These are phyloP conservation scores for Entomortierella lignicola DNA, from an alignment of 192 early-diverging fungal species.

Conservation along the genomic window DNA sequence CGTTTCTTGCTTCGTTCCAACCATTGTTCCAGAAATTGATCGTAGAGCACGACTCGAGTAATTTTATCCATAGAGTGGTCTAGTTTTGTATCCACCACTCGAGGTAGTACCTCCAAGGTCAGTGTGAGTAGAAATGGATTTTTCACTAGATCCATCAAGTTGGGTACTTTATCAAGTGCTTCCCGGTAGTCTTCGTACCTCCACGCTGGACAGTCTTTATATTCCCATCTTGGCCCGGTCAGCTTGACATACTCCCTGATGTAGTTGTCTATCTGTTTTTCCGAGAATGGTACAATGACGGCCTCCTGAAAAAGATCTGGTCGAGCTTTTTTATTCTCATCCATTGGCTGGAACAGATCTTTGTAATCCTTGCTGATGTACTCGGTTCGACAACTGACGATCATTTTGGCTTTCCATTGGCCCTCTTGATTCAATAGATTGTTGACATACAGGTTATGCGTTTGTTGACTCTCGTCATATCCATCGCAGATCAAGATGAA, in stretches of 20 bases:
- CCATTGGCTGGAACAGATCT: slow-evolving; percentile 23
- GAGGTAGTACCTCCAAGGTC: slow-evolving; percentile 18
- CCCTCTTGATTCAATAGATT: slow-evolving; percentile 22
- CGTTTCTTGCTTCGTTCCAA: slow-evolving; percentile 7
- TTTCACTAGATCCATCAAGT: slow-evolving; percentile 24
- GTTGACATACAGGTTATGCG: slow-evolving; percentile 16
- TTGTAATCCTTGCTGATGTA: slow-evolving; percentile 28
- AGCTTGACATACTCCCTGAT: slow-evolving; percentile 21
- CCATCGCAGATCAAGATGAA: slow-evolving; percentile 38
- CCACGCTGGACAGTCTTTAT: too few relatives aligned
- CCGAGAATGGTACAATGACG: slow-evolving; percentile 29
- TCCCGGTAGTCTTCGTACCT: slow-evolving; percentile 9
- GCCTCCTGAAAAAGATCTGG: slow-evolving; percentile 38
- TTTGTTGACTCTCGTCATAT: slow-evolving; percentile 32
- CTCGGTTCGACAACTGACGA: slow-evolving; percentile 32
- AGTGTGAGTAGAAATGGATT: slow-evolving; percentile 30
- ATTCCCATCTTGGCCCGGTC: slow-evolving; percentile 7
- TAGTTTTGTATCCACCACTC: slow-evolving; percentile 8
- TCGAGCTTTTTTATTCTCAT: too few relatives aligned
- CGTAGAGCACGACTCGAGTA: slow-evolving; percentile 16
- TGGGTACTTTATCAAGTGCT: slow-evolving; percentile 19
- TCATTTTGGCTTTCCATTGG: slow-evolving; percentile 22
- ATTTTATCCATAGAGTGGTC: slow-evolving; percentile 8
- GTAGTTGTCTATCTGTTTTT: slow-evolving; percentile 14
- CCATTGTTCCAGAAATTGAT: slow-evolving; percentile 24